phyloP scores from a whole-genome alignment of 352 stramenopile genomes.

The Phytophthora cryptogea region DNA sequence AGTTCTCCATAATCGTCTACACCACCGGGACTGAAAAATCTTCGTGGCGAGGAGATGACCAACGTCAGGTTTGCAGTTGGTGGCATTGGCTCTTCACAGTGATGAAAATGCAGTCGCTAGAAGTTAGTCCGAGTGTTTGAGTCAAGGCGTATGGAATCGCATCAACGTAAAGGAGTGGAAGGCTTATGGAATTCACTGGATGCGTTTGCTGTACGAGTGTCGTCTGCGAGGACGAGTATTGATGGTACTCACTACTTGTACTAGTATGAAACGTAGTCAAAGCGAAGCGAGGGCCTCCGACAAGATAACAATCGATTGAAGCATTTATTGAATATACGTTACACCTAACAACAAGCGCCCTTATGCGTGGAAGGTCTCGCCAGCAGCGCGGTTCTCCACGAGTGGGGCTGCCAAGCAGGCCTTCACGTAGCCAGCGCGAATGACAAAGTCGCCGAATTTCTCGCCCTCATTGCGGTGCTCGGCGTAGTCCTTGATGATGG shows the following conservation, averaged over 20 bases:
- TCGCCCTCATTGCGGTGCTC: slow-evolving; percentile 63
- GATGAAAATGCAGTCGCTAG: neutral
- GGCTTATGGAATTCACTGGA: too few relatives aligned
- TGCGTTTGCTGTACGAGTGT: neutral
- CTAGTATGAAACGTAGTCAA: too few relatives aligned
- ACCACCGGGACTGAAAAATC: slow-evolving; percentile 10
- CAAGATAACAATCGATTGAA: slow-evolving; percentile 1
- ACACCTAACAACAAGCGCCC: slow-evolving; percentile 12
- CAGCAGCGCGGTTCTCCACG: slow-evolving; percentile 60
- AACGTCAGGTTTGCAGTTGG: neutral
- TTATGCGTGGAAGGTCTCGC: slow-evolving; percentile 71
- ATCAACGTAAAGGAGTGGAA: neutral
- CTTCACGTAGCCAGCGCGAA: slow-evolving; percentile 73
- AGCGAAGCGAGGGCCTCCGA: too few relatives aligned
- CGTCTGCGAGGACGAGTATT: too few relatives aligned
- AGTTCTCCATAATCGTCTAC: too few relatives aligned
- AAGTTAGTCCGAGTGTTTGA: too few relatives aligned
- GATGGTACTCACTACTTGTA: too few relatives aligned
- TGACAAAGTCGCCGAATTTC: slow-evolving; percentile 87
- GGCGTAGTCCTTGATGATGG: slow-evolving; percentile 83
- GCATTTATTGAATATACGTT: slow-evolving; percentile 18
- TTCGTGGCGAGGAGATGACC: too few relatives aligned
- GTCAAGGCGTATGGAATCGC: slow-evolving; percentile 3
- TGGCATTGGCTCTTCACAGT: neutral
- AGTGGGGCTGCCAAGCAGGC: slow-evolving; percentile 66